Evolutionary conservation across 1,284 basidiomycete genomes (phyloP), one percentile per base, ranked within the genome.

Genomic region (Cryptococcus sp.): DNA sequence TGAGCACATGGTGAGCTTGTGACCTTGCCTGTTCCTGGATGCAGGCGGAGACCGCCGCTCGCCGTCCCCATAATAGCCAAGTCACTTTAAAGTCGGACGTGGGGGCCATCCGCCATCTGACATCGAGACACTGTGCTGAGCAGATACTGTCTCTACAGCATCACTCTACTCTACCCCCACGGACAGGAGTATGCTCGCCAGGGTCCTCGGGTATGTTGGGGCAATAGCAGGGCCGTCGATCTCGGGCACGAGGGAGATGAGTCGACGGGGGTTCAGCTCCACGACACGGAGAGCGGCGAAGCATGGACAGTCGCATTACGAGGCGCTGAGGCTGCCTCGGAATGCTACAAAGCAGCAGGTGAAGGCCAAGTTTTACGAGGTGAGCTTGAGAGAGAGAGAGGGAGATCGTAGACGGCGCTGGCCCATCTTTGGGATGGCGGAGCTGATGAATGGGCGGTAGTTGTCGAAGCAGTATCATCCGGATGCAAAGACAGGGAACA

Each of bases 351-450:
- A 71, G 54, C 68, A 74, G 57, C 76, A 79, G 55, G 71, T 79
- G 63, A 79, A 79, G 61, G 72, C 77, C 13, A 65, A 64, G 50
- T 79, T 78, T 55, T 79, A 79, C 55, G 76, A 77, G 70, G 78
- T 79, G 59, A 61, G 73, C 1, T 21, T 21, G 38, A 12, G 35
- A 38, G 21, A 20, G 4, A 2, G 24, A 13, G 21, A 9, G 18
- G 12, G n/a, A 7, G 44, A n/a, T 33, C 28, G 28, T 33, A n/a
- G 28, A 33, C 28, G 28, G n/a, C n/a, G n/a, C n/a, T n/a, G n/a
- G n/a, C n/a, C 46, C 20, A 43, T 33, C 39, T 28, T 33, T 46
- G 16, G 16, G 43, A n/a, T 46, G 39, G 20, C 28, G 28, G 11
- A 8, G 15, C 33, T 53, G 20, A 50, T 35, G 18, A 6, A 9